Base-by-base conservation (phyloP, 225 moss, liverwort and hornwort genomes). In the Ulota crispa region DNA sequence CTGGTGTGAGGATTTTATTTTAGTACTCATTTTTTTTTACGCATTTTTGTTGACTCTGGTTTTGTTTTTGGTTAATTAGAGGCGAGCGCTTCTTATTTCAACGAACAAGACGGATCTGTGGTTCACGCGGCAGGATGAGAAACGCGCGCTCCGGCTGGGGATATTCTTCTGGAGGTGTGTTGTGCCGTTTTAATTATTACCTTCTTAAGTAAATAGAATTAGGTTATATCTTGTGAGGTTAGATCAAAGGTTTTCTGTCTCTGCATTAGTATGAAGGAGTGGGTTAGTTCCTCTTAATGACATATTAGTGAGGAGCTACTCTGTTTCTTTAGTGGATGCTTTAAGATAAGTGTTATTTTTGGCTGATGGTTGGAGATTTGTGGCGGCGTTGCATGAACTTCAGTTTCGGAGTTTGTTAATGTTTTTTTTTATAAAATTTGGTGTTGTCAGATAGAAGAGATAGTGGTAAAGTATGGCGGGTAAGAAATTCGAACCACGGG, bases 401-500 rank as follows among this genome's bases (percentile, higher is more conserved):
- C 28, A 34, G 60, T 77, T 67, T 68, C 28, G 62, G 60, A 66
- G 36, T 34, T 68, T 66, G 18, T 78, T 70, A 21, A 16, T 77
- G 32, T 24, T 42, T 32, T 75, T 71, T 56, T 27, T 16, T 50
- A n/a, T n/a, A n/a, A n/a, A n/a, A n/a, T 34, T 56, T 23, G 62
- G 68, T 82, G 16, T 39, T 37, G 55, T 62, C 73, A 88, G 85
- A 80, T 63, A 88, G 63, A 53, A 79, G 76, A 85, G 82, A 77
- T 72, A 76, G 42, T 83, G 85, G 88, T 56, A 88, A 77, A 80
- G 85, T 85, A 67, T 88, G 88, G 88, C 88, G 88, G 47, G 43
- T 80, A 66, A 82, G 85, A 80, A 75, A 69, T 82, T 72, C 85
- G 56, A 85, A 76, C 54, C 76, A 80, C 61, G 85, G 83, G 68